Conservation (phyloP, 768 basidiomycete genomes). For the Tremella yokohamensis region DNA sequence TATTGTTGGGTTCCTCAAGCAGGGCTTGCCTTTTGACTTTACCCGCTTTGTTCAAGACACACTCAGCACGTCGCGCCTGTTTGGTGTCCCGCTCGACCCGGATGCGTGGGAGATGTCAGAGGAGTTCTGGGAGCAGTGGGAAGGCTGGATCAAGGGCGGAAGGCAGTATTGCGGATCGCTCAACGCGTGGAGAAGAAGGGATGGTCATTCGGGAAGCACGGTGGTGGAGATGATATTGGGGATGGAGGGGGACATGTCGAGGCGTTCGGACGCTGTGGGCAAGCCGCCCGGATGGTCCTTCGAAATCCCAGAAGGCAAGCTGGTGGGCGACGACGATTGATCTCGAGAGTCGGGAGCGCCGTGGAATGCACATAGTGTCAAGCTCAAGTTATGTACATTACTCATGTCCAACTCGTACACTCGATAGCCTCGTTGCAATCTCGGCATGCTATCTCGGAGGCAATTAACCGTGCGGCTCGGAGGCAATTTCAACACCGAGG, state of each 20-base stretch:
- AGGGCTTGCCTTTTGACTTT: slow-evolving; percentile 16
- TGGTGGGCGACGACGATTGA: too few relatives aligned
- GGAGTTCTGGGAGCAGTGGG: slow-evolving; percentile 31
- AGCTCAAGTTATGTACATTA: too few relatives aligned
- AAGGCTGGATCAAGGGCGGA: slow-evolving; percentile 21
- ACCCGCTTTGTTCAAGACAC: slow-evolving; percentile 19
- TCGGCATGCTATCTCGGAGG: too few relatives aligned
- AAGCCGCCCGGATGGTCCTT: slow-evolving; percentile 24
- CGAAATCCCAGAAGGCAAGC: not conserved
- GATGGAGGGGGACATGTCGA: slow-evolving; percentile 13
- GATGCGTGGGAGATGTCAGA: slow-evolving; percentile 34
- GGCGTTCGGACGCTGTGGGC: slow-evolving; percentile 20
- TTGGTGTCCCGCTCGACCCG: slow-evolving; percentile 27
- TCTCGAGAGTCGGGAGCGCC: too few relatives aligned
- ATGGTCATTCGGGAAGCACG: slow-evolving; percentile 22
- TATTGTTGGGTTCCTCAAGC: slow-evolving; percentile 9
- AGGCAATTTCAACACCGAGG: too few relatives aligned
- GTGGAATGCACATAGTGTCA: too few relatives aligned
- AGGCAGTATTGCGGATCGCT: slow-evolving; percentile 21
- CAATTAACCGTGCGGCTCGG: too few relatives aligned
- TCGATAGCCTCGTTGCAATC: too few relatives aligned
- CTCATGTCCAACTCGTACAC: too few relatives aligned
- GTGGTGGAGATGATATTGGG: slow-evolving; percentile 32
- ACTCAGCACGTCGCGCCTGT: slow-evolving; percentile 13
- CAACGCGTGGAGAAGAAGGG: slow-evolving; percentile 23